These are phyloP conservation scores for Pichia sp. DNA, from an alignment of 1,139 yeast genomes.

Conservation along the genomic window DNA sequence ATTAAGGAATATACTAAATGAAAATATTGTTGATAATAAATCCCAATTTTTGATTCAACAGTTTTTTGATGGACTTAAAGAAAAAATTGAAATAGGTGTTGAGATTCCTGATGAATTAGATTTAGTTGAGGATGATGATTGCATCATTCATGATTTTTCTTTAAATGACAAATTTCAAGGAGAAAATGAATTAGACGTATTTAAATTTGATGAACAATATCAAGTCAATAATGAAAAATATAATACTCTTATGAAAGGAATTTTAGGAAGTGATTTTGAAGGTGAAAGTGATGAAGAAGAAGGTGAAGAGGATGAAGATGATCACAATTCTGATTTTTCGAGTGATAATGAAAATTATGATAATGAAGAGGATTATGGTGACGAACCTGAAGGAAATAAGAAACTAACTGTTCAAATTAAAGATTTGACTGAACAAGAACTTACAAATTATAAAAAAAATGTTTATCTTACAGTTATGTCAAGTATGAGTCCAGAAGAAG, in stretches of 20 bases:
- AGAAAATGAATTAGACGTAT: conserved; percentile 45
- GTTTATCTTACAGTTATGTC: conserved; percentile 84
- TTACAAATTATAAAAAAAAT: conserved; percentile 60
- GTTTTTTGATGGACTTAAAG: conserved; percentile 46
- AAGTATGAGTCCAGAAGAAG: conserved; percentile 91
- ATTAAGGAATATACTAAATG: conserved; percentile 54
- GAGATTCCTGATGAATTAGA: conserved; percentile 42
- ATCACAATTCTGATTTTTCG: not conserved
- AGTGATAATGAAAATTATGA: conserved; percentile 40
- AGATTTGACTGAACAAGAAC: conserved; percentile 67
- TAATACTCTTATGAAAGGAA: conserved; percentile 34
- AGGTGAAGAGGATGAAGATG: conserved; percentile 24
- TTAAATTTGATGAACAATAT: conserved; percentile 47
- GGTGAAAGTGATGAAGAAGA: conserved; percentile 25
- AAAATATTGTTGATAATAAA: conserved; percentile 40
- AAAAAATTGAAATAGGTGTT: conserved; percentile 34
- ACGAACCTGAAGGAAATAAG: conserved; percentile 1
- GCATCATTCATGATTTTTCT: conserved; percentile 51
- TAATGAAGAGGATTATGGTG: conserved; percentile 39
- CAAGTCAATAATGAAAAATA: conserved; percentile 45
- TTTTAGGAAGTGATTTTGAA: conserved; percentile 40
- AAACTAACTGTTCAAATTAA: conserved; percentile 32
- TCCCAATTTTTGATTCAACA: conserved; percentile 47
- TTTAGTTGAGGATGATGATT: conserved; percentile 62
- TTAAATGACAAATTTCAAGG: conserved; percentile 47